Evolutionary conservation across 169 alveolate genomes (phyloP).

Genomic region (Plasmodium coatneyi): DNA sequence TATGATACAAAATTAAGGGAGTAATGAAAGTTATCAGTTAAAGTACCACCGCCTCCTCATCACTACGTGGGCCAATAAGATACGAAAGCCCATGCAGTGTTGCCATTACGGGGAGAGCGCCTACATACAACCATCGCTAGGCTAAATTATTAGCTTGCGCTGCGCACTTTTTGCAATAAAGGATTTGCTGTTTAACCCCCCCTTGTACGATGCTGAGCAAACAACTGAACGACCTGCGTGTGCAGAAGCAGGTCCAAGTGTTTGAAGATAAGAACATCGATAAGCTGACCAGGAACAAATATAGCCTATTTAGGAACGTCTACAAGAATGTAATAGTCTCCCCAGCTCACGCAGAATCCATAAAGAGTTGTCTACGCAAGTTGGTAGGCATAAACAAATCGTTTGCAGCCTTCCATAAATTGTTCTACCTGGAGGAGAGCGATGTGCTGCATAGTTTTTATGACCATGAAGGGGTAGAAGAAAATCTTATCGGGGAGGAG

Average conservation of each 20-base stretch:
- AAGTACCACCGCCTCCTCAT: background rate
- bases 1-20: background rate
- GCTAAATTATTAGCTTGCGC: background rate
- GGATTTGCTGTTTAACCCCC: background rate
- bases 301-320: slow-evolving; percentile 26
- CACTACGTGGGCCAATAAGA: background rate
- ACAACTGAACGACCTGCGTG: slow-evolving; percentile 36
- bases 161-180: background rate
- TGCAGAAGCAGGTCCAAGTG: slow-evolving; percentile 47
- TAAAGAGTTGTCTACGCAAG: slow-evolving; percentile 21
- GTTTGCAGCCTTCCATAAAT: slow-evolving; percentile 5
- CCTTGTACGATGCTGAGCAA: slow-evolving; percentile 20
- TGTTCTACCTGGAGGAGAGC: slow-evolving; percentile 47
- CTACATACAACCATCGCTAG: background rate
- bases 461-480: background rate
- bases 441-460: slow-evolving; percentile 7
- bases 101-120: background rate
- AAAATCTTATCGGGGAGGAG: background rate
- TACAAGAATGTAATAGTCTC: slow-evolving; percentile 30
- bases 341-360: slow-evolving; percentile 44
- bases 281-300: slow-evolving; percentile 57
- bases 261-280: slow-evolving; percentile 53
- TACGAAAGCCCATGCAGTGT: background rate
- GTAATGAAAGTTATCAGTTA: background rate
- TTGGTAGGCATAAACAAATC: slow-evolving; percentile 35